These are phyloP conservation scores for Colletotrichum zoysiae DNA, from an alignment of 2,329 filamentous ascomycete species.

Conservation along the genomic window DNA sequence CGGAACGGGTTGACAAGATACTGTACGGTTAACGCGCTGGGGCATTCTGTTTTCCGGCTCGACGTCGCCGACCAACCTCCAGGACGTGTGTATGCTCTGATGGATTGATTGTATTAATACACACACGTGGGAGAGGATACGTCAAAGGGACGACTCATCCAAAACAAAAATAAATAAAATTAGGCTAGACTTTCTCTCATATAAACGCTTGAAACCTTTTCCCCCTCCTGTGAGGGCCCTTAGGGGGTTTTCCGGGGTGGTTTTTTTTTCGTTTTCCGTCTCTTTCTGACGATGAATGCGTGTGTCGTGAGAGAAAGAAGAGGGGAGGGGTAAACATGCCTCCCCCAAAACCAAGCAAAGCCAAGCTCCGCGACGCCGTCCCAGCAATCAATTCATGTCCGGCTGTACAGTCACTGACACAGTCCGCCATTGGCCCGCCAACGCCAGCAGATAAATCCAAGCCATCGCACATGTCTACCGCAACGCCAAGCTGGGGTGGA, in stretches of 20 bases:
- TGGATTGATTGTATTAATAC: constrained; percentile 11
- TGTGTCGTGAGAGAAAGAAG: background rate
- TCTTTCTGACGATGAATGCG: background rate
- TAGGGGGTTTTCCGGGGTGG: background rate
- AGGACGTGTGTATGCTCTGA: constrained; percentile 7
- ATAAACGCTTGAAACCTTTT: background rate
- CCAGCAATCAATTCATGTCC: constrained; percentile 1
- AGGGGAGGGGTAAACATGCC: background rate
- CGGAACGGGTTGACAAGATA: constrained; percentile 74
- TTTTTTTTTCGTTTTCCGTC: background rate
- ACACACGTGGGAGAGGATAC: background rate
- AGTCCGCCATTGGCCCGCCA: constrained; percentile 10
- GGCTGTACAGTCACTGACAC: constrained; percentile 3
- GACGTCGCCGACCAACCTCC: constrained; percentile 8
- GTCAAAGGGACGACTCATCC: background rate
- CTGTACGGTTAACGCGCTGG: constrained; percentile 55
- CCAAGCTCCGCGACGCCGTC: constrained; percentile 28
- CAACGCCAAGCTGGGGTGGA: constrained; percentile 67
- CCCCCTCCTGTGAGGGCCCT: too few species aligned
- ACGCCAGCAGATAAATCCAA: constrained; percentile 12
- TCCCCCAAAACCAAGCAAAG: background rate
- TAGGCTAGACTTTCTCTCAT: background rate
- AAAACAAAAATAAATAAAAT: background rate
- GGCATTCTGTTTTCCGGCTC: constrained; percentile 32
- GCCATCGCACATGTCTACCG: constrained; percentile 53